Evolutionary conservation across 169 alveolate species (phyloP).

Genomic region (Plasmodium billcollinsi): DNA sequence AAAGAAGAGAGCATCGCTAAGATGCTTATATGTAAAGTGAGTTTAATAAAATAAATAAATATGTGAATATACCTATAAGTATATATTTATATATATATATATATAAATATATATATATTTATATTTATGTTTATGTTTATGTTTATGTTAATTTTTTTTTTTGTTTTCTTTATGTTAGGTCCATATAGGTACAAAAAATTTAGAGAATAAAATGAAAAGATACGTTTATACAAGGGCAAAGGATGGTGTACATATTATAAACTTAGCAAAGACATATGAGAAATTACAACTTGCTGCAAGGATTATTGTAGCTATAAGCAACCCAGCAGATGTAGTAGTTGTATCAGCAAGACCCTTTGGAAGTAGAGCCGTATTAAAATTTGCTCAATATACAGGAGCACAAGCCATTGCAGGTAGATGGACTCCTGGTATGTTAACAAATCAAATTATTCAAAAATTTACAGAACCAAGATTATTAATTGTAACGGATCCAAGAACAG

Average conservation of each 20-base stretch:
- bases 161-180: slow-evolving; percentile 80
- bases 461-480: slow-evolving; percentile 98
- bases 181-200: slow-evolving; percentile 98
- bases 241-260: slow-evolving; percentile 97
- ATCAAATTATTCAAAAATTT: slow-evolving; percentile 97
- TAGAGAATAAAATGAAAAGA: slow-evolving; percentile 96
- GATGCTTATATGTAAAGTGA: slow-evolving; percentile 77
- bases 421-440: slow-evolving; percentile 99
- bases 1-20: slow-evolving; percentile 77
- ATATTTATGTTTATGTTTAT: neutral
- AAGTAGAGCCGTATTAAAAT: slow-evolving; percentile 98
- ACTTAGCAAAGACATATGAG: slow-evolving; percentile 98
- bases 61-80: neutral
- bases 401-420: slow-evolving; percentile 98
- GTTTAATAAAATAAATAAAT: neutral
- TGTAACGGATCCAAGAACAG: slow-evolving; percentile 99
- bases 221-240: slow-evolving; percentile 97
- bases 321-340: slow-evolving; percentile 98
- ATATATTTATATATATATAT: neutral
- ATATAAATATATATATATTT: neutral
- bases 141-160: neutral
- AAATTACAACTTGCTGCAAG: slow-evolving; percentile 99
- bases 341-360: slow-evolving; percentile 97
- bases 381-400: slow-evolving; percentile 97
- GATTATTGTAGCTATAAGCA: slow-evolving; percentile 97